These are phyloP conservation scores for Coemansia javaensis DNA, from an alignment of 192 early-diverging fungal species.

Conservation along the genomic window DNA sequence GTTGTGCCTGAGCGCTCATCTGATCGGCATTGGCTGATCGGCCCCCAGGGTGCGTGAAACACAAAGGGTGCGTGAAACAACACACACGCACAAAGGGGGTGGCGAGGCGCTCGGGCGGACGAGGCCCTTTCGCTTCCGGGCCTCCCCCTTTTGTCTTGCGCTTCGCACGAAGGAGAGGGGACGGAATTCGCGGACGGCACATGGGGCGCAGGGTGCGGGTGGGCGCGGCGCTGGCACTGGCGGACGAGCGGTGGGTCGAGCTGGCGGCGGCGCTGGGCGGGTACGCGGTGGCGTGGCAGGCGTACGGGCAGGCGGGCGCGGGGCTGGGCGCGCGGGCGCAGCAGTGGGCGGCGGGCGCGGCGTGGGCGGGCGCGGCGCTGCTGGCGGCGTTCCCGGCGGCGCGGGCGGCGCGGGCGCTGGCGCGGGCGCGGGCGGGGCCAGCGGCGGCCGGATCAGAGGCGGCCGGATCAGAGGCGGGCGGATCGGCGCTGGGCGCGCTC, in stretches of 20 bases:
- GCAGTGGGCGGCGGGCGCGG: neutral
- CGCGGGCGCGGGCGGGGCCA: neutral
- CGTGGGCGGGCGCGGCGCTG: neutral
- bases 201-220: no score
- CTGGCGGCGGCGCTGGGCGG: neutral
- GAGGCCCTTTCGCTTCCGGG: no score
- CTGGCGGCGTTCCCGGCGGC: slow-evolving; percentile 6
- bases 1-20: no score
- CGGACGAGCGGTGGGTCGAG: slow-evolving; percentile 1
- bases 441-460: no score
- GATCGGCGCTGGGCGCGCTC: neutral
- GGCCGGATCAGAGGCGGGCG: no score
- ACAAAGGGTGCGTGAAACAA: no score
- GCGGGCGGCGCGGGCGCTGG: neutral
- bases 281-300: slow-evolving; percentile 9
- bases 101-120: no score
- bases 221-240: neutral
- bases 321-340: neutral
- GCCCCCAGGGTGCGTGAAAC: no score
- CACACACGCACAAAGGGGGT: no score
- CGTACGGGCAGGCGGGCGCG: neutral
- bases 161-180: no score
- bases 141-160: neutral
- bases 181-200: no score
- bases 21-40: no score